A percentile compares a stretch with the other conserved stretches of the same genome.
These are phyloP conservation scores for Ophiocordyceps camponoti-saundersi DNA, from an alignment of 2,329 filamentous ascomycete species.

Conservation along the genomic window DNA sequence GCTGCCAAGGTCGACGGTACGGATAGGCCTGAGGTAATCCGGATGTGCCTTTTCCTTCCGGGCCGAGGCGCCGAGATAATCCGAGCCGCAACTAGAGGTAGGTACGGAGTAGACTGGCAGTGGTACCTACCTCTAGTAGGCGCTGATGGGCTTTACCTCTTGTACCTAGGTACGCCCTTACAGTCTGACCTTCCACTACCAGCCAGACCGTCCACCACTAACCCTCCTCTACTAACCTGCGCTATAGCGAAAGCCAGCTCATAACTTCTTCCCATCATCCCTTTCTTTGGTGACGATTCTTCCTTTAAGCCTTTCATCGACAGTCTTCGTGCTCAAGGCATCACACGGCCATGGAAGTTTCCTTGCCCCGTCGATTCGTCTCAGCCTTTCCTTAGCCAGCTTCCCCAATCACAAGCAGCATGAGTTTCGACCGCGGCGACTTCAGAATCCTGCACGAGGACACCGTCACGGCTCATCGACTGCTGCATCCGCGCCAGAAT, in stretches of 20 bases:
- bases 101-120: too few relatives aligned
- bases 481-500: constrained; percentile 10
- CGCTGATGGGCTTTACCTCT: too few relatives aligned
- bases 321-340: too few relatives aligned
- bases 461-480: constrained; percentile 15
- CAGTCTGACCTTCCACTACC: too few relatives aligned
- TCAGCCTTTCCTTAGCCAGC: background rate
- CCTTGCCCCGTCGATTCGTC: background rate
- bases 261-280: too few relatives aligned
- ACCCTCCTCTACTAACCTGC: background rate
- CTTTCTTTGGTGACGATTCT: too few relatives aligned
- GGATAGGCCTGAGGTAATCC: too few relatives aligned
- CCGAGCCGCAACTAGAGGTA: background rate
- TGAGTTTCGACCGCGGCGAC: constrained; percentile 15
- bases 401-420: constrained; percentile 8
- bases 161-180: too few relatives aligned
- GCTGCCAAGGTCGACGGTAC: too few relatives aligned
- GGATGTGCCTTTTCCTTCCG: background rate
- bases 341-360: background rate
- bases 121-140: too few relatives aligned
- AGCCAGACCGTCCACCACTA: too few relatives aligned
- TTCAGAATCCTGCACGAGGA: constrained; percentile 19
- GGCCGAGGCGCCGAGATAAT: background rate
- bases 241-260: background rate
- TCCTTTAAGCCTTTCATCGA: too few relatives aligned